Evolutionary conservation across 2,329 filamentous ascomycete genomes (phyloP), one percentile per base, ranked within the genome.

Genomic region (Diaporthe eres): DNA sequence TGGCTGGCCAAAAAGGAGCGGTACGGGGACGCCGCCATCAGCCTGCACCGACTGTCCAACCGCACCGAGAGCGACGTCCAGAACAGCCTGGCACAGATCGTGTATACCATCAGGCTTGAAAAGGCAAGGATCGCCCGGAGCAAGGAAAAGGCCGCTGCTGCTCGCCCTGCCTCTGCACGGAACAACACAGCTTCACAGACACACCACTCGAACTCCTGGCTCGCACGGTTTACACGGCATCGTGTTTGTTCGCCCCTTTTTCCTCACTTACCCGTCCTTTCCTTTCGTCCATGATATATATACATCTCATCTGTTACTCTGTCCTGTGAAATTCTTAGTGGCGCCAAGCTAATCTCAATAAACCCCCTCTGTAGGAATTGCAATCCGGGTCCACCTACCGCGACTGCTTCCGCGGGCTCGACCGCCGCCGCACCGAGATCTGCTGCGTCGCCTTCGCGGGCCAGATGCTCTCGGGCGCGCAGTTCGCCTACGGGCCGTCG

Each of bases 401-500:
- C 8, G 87, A 90, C 76, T 86, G 87, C 73, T 90, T 90, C 82
- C 84, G 83, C 58, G 86, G 86, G 4, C 79, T 82, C 51, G 86
- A 89, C 77, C 82, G 85, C 3, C 85, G 87, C 10, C 82, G 87
- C 12, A 88, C 87, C 0, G 86, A 87, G 72, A 85, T 88, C 72
- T 85, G 85, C 8, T 85, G 84, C 72, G 72, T 79, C 25, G 79
- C 83, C 0, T 88, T 84, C 81, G 82, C 85, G 49, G 83, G 84
- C 7, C 86, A 87, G 79, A 84, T 83, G 0, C 78, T 86, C 0
- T 86, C 84, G 74, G 86, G 86, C 15, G 74, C 83, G 2, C 82
- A 82, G 9, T 83, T 88, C 9, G 81, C 82, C 75, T 81, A 80
- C 3, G 82, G 82, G 71, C 80, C 82, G 37, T 82, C 77, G 42